phyloP scores from a whole-genome alignment of 495 filamentous ascomycete species.

The Margaritispora aquatica region DNA sequence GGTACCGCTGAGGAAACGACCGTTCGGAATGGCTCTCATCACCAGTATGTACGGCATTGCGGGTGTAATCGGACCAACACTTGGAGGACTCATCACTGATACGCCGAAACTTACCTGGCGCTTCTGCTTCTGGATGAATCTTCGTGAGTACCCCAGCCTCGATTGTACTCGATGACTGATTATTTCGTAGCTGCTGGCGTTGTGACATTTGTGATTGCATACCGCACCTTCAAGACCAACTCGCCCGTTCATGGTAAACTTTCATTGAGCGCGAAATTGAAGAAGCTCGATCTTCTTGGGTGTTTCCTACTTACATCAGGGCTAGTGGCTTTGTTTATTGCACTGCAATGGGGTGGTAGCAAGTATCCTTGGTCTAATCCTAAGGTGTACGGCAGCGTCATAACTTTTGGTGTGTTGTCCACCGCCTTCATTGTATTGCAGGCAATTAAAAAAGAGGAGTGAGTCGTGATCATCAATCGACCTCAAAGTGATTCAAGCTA shows the following conservation, averaged over 20 bases:
- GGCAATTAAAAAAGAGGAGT: not conserved
- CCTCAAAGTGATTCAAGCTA: no score
- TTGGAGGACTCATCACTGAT: not conserved
- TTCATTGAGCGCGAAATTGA: not conserved
- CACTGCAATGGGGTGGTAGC: conserved; percentile 45
- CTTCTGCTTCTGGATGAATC: conserved; percentile 6
- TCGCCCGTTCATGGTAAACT: not conserved
- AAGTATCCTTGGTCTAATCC: conserved; percentile 2
- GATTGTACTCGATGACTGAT: not conserved
- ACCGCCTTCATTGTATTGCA: not conserved
- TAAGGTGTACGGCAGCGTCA: not conserved
- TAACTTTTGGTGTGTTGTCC: not conserved
- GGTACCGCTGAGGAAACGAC: conserved; percentile 1
- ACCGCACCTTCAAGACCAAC: not conserved
- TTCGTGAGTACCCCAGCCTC: not conserved
- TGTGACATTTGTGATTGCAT: not conserved
- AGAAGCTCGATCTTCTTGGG: not conserved
- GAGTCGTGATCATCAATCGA: no score
- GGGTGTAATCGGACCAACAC: not conserved
- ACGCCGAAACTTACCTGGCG: conserved; percentile 1
- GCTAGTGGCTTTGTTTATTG: conserved; percentile 14
- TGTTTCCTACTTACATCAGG: not conserved
- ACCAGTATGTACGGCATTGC: conserved; percentile 5
- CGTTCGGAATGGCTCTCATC: conserved; percentile 1
- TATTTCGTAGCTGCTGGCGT: not conserved